Evolutionary conservation across 305 asterid genomes (phyloP).

Genomic region (Rubia tinctorum): DNA sequence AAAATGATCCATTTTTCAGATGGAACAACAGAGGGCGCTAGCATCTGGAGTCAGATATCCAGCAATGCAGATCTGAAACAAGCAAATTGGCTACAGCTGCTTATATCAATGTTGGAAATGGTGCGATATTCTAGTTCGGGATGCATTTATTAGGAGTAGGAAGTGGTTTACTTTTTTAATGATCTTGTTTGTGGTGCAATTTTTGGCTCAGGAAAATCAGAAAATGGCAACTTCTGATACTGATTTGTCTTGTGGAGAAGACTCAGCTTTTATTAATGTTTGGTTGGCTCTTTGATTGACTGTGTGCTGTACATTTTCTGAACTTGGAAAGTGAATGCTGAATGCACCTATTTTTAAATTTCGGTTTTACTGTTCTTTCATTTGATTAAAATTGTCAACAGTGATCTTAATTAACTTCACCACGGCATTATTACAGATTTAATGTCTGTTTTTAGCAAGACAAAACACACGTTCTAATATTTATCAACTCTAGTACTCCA

Average conservation of each 20-base stretch:
- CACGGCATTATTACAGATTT: too few species aligned
- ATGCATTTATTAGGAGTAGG: not conserved
- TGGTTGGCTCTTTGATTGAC: not conserved
- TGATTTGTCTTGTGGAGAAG: not conserved
- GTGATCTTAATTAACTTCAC: not conserved
- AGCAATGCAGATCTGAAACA: constrained; percentile 7
- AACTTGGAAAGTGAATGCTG: not conserved
- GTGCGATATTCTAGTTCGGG: constrained; percentile 6
- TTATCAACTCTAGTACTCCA: too few species aligned
- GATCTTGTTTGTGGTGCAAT: constrained; percentile 13
- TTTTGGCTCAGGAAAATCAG: not conserved
- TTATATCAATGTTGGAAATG: constrained; percentile 7
- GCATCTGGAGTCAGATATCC: constrained; percentile 40
- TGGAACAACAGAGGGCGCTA: constrained; percentile 34
- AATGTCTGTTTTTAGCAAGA: too few species aligned
- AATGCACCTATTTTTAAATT: not conserved
- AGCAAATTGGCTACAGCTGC: not conserved
- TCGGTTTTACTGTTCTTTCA: not conserved
- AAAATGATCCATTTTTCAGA: constrained; percentile 13
- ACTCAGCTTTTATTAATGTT: constrained; percentile 3
- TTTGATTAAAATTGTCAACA: not conserved
- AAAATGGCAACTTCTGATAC: constrained; percentile 1
- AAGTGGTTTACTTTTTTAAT: not conserved
- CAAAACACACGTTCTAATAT: too few species aligned
- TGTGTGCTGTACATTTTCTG: not conserved